phyloP scores from a whole-genome alignment of 805 yeast genomes.

The Candida odintsovae region DNA sequence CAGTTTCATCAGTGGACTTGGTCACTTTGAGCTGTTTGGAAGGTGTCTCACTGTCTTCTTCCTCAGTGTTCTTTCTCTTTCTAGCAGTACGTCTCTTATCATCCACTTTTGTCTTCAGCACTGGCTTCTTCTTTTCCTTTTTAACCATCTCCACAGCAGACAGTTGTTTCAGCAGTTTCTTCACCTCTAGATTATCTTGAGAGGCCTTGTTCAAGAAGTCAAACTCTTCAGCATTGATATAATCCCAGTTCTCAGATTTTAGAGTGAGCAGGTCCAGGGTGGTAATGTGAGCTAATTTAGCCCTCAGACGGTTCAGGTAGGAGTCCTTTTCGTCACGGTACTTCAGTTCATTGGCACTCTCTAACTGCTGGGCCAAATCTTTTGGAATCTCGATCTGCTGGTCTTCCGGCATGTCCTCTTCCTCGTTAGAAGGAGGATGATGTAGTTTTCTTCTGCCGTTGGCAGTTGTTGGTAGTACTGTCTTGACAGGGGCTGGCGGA shows the following conservation, averaged over 20 bases:
- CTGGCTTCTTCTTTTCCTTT: constrained; percentile 9
- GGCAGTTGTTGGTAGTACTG: background rate
- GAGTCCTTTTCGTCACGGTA: constrained; percentile 19
- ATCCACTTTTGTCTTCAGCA: background rate
- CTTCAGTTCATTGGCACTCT: constrained; percentile 17
- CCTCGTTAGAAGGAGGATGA: background rate
- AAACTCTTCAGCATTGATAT: constrained; percentile 21
- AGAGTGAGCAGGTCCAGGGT: constrained; percentile 20
- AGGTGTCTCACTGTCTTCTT: background rate
- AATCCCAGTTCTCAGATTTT: constrained; percentile 24
- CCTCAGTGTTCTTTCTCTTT: constrained; percentile 10
- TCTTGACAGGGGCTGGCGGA: background rate
- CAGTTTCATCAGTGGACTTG: background rate
- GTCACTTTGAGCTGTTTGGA: constrained; percentile 1
- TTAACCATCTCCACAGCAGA: constrained; percentile 19
- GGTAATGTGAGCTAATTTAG: constrained; percentile 23
- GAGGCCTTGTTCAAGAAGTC: constrained; percentile 22
- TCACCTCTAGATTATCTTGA: constrained; percentile 20
- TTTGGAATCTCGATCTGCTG: constrained; percentile 3
- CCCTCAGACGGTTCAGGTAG: constrained; percentile 17
- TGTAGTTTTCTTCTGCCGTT: background rate
- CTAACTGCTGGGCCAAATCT: constrained; percentile 13
- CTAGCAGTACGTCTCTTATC: background rate
- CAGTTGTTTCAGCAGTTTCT: constrained; percentile 23
- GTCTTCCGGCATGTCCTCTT: background rate